Percentiles rank a stretch among this genome's conserved stretches.
phyloP scores from a whole-genome alignment of 2,329 filamentous ascomycete species.

The Sporothrix globosa region DNA sequence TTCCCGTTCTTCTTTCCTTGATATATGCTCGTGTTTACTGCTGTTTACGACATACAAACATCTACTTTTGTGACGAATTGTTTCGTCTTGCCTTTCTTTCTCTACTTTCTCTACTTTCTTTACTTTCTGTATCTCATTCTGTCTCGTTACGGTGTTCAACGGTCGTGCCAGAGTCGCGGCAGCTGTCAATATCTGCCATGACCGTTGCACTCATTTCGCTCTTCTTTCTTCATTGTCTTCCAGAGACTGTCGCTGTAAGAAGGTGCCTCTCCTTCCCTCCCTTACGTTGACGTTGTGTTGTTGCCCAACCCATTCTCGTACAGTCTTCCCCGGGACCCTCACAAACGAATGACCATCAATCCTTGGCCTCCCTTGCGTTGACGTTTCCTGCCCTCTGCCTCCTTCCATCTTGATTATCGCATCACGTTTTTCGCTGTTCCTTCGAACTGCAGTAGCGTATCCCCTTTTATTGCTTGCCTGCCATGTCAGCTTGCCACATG shows the following conservation, averaged over 20 bases:
- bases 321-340: background rate
- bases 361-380: constrained; percentile 15
- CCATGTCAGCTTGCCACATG: constrained; percentile 5
- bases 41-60: background rate
- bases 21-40: background rate
- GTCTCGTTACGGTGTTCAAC: background rate
- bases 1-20: background rate
- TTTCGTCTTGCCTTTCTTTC: background rate
- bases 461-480: constrained; percentile 14
- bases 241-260: background rate
- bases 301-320: background rate
- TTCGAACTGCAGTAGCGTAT: background rate
- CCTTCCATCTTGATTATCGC: background rate
- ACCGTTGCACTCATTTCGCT: background rate
- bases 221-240: background rate
- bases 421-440: background rate
- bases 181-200: background rate
- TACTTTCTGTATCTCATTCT: background rate
- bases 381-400: background rate
- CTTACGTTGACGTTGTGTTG: background rate
- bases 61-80: background rate
- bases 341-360: background rate
- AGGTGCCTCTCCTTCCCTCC: no score
- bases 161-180: constrained; percentile 1
- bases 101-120: background rate